These are phyloP conservation scores for Fagopyrum esculentum DNA, from an alignment of 148 eudicot species.

Conservation along the genomic window DNA sequence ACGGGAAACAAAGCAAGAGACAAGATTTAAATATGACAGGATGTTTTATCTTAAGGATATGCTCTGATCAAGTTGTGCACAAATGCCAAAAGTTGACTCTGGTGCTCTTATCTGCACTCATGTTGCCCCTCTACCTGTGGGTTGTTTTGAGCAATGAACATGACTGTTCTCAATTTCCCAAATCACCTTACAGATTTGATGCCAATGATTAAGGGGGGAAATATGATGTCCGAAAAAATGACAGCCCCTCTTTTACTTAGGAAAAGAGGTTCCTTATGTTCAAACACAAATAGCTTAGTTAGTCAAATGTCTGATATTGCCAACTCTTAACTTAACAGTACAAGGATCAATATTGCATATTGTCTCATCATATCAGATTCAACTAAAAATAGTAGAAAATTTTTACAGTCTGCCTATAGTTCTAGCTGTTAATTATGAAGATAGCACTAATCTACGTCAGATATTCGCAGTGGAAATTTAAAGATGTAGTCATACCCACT, in stretches of 20 bases:
- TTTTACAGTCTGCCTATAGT: not conserved
- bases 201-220: not conserved
- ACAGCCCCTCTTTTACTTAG: not conserved
- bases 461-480: not conserved
- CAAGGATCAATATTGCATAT: not conserved
- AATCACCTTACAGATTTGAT: not conserved
- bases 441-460: not conserved
- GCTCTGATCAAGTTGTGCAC: not conserved
- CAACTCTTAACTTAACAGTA: not conserved
- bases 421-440: not conserved
- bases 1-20: not conserved
- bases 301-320: not conserved
- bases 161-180: not conserved
- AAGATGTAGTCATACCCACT: constrained; percentile 65
- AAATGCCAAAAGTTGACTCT: not conserved
- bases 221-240: too few relatives aligned
- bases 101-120: not conserved
- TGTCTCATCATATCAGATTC: not conserved
- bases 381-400: not conserved
- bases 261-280: not conserved
- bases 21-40: not conserved
- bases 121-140: not conserved
- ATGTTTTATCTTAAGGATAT: not conserved
- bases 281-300: not conserved
- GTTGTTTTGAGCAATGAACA: not conserved